Conservation (phyloP, 2,329 filamentous ascomycete species). For the Ophiostoma quercus region DNA sequence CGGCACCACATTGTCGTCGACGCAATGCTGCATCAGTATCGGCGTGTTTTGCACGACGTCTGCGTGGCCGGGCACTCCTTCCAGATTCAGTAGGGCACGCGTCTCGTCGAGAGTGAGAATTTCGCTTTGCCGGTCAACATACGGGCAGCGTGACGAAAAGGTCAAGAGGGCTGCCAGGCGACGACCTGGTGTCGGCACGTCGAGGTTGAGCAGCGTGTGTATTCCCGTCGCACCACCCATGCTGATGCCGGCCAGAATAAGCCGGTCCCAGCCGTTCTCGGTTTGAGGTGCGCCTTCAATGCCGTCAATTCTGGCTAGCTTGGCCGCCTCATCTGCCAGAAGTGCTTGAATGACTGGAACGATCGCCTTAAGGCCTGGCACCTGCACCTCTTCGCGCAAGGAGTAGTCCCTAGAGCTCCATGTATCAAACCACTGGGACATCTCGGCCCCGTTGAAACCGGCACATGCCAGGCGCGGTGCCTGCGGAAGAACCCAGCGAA, state of each 20-base stretch:
- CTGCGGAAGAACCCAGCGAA: slow-evolving; percentile 47
- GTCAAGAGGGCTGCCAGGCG: slow-evolving; percentile 35
- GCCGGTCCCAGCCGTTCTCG: slow-evolving; percentile 23
- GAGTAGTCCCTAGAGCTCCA: slow-evolving; percentile 36
- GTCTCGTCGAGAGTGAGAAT: slow-evolving; percentile 31
- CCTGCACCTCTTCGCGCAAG: slow-evolving; percentile 41
- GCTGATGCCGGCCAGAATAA: slow-evolving; percentile 44
- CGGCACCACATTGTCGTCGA: slow-evolving; percentile 40
- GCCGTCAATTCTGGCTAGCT: slow-evolving; percentile 26
- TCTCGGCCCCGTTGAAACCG: slow-evolving; percentile 30
- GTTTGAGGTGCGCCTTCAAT: not conserved
- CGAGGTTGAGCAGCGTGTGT: slow-evolving; percentile 22
- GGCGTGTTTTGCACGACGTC: slow-evolving; percentile 39
- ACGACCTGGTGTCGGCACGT: slow-evolving; percentile 15
- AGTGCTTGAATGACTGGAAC: slow-evolving; percentile 34
- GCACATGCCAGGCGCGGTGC: slow-evolving; percentile 33
- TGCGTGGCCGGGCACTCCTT: slow-evolving; percentile 24
- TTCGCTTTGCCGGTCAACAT: slow-evolving; percentile 30
- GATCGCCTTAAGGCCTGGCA: slow-evolving; percentile 38
- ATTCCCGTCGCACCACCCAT: slow-evolving; percentile 38
- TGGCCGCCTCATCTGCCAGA: slow-evolving; percentile 33
- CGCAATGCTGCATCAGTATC: slow-evolving; percentile 42
- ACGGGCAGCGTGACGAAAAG: slow-evolving; percentile 37
- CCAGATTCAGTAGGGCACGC: slow-evolving; percentile 32
- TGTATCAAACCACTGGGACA: slow-evolving; percentile 43